A percentile compares a stretch with the other conserved stretches of the same genome.
Evolutionary conservation across 2,329 filamentous ascomycete genomes (phyloP).

Genomic region (Blumeriella jaapii): DNA sequence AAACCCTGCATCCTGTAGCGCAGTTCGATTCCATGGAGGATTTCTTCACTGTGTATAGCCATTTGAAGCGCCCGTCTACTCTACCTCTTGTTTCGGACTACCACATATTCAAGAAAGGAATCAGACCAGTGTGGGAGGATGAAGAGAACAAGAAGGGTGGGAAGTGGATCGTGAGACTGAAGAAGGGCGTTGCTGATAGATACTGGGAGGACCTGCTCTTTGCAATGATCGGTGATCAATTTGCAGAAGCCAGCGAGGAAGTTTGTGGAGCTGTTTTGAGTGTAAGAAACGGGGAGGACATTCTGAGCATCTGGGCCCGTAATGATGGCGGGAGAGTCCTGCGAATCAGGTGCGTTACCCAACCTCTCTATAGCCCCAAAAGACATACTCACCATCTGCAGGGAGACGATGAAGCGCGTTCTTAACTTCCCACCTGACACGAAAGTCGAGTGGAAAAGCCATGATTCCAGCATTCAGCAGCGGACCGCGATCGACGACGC

Average conservation of each 20-base stretch:
- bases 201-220: constrained; percentile 95
- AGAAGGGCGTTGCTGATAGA: constrained; percentile 92
- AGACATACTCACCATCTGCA: constrained; percentile 29
- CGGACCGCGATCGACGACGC: constrained; percentile 83
- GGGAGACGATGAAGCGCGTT: constrained; percentile 87
- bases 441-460: constrained; percentile 87
- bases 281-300: constrained; percentile 90
- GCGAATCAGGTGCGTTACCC: constrained; percentile 68
- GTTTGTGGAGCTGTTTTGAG: constrained; percentile 92
- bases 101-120: constrained; percentile 93
- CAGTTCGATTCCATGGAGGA: constrained; percentile 74
- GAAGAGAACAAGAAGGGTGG: constrained; percentile 92
- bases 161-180: constrained; percentile 94
- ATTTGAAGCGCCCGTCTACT: constrained; percentile 79
- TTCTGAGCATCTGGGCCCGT: constrained; percentile 94
- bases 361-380: constrained; percentile 4
- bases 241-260: constrained; percentile 83
- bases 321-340: constrained; percentile 88
- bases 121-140: constrained; percentile 96
- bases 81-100: constrained; percentile 93
- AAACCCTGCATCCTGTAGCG: constrained; percentile 82
- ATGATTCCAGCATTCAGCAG: constrained; percentile 92
- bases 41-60: constrained; percentile 81
- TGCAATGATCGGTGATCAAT: constrained; percentile 87
- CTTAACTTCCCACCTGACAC: constrained; percentile 81